Evolutionary conservation across 305 asterid species (phyloP).

Genomic region (Fraxinus angustifolia): DNA sequence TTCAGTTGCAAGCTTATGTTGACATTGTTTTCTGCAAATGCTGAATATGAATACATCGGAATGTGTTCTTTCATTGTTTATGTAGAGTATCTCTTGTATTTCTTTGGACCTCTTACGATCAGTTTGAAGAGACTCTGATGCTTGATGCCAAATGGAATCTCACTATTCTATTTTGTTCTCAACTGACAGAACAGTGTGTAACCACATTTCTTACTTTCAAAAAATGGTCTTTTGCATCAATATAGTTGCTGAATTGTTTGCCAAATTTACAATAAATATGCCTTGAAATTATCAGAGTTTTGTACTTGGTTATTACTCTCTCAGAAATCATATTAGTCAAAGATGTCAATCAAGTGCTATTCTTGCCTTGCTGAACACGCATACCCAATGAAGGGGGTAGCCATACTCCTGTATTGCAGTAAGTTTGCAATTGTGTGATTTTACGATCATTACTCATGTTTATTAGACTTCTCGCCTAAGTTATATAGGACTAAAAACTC

Average conservation of each 20-base stretch:
- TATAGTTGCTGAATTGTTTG: neutral
- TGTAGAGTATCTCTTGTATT: neutral
- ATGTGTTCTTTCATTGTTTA: neutral
- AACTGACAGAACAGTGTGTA: neutral
- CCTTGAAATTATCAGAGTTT: neutral
- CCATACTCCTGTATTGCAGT: neutral
- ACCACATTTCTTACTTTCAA: neutral
- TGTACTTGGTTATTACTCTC: neutral
- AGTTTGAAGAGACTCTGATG: conserved; percentile 2
- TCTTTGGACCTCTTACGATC: neutral
- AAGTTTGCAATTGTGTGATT: neutral
- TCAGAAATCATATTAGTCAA: neutral
- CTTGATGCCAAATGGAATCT: neutral
- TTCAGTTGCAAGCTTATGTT: conserved; percentile 13
- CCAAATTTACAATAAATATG: neutral
- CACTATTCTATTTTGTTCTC: neutral
- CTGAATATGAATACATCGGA: neutral
- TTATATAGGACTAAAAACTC: neutral
- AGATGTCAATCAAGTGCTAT: neutral
- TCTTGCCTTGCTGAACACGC: neutral
- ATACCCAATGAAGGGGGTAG: neutral
- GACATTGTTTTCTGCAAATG: neutral
- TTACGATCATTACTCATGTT: neutral
- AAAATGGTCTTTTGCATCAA: neutral
- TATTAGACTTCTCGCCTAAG: neutral